Conservation (phyloP, 2,329 filamentous ascomycete species). For the Didymosphaeria variabile region DNA sequence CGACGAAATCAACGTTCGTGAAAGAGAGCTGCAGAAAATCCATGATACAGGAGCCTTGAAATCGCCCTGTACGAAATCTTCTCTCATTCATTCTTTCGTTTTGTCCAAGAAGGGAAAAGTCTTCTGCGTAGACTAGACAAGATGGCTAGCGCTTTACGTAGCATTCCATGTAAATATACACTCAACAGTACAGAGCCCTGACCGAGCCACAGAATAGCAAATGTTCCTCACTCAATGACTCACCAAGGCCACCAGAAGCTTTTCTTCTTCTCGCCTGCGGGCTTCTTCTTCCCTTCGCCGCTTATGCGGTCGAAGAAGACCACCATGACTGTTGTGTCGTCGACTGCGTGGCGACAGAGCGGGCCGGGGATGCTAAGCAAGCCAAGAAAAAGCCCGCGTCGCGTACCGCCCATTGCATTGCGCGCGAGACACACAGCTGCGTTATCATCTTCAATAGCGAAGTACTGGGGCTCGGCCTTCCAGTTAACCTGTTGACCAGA, state of each 20-base stretch:
- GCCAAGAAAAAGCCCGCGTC: slow-evolving; percentile 51
- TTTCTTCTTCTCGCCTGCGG: slow-evolving; percentile 17
- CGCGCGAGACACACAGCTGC: slow-evolving; percentile 60
- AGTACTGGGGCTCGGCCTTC: slow-evolving; percentile 54
- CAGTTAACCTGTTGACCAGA: slow-evolving; percentile 50
- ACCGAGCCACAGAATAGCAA: background rate
- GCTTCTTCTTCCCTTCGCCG: background rate
- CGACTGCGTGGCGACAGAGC: slow-evolving; percentile 53
- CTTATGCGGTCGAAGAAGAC: slow-evolving; percentile 59
- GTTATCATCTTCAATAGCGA: slow-evolving; percentile 62
- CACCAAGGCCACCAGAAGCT: slow-evolving; percentile 27
- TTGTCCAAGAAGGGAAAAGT: background rate
- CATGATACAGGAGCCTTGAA: background rate
- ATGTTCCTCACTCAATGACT: slow-evolving; percentile 6
- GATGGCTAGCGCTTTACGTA: background rate
- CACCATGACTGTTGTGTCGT: slow-evolving; percentile 63
- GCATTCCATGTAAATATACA: background rate
- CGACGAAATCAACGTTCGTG: background rate
- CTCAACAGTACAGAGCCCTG: background rate
- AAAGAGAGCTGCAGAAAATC: background rate
- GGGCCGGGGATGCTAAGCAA: slow-evolving; percentile 46
- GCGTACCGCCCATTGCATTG: slow-evolving; percentile 62
- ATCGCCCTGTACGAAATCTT: background rate
- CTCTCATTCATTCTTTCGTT: background rate
- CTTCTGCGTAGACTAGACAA: background rate